Evolutionary conservation across 768 basidiomycete species (phyloP).

Genomic region (Suillus spraguei): DNA sequence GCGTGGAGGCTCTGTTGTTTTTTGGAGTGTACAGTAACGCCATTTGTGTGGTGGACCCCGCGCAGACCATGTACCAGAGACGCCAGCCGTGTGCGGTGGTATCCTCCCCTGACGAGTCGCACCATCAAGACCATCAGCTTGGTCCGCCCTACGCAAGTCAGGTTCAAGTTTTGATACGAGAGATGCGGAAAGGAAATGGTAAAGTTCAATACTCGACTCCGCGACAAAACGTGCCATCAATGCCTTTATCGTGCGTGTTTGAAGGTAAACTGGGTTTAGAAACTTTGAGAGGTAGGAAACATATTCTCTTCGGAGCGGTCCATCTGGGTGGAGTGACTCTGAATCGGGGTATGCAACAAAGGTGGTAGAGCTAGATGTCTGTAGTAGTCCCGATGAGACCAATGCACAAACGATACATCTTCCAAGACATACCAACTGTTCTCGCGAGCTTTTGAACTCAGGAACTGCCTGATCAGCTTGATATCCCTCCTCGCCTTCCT

Average conservation of each 20-base stretch:
- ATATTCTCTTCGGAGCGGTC: slow-evolving; percentile 58
- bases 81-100: slow-evolving; percentile 70
- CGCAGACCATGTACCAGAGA: slow-evolving; percentile 61
- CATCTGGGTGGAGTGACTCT: slow-evolving; percentile 52
- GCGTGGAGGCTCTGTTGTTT: slow-evolving; percentile 8
- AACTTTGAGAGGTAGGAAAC: slow-evolving; percentile 77
- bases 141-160: slow-evolving; percentile 65
- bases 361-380: slow-evolving; percentile 64
- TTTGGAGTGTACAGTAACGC: slow-evolving; percentile 80
- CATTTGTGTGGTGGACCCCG: slow-evolving; percentile 94
- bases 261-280: slow-evolving; percentile 90
- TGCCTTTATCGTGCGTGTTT: slow-evolving; percentile 75
- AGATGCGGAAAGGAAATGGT: slow-evolving; percentile 75
- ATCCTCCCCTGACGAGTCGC: slow-evolving; percentile 51
- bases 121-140: slow-evolving; percentile 60
- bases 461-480: slow-evolving; percentile 46
- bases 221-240: slow-evolving; percentile 80
- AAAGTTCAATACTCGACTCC: slow-evolving; percentile 87
- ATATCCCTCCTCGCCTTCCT: slow-evolving; percentile 90
- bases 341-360: slow-evolving; percentile 58
- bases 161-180: slow-evolving; percentile 70
- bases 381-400: slow-evolving; percentile 17
- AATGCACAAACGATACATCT: slow-evolving; percentile 10
- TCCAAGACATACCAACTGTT: slow-evolving; percentile 78
- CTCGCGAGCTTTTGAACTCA: slow-evolving; percentile 77